Evolutionary conservation across 441 rosid genomes (phyloP).

Genomic region (Gossypium schwendimanii): DNA sequence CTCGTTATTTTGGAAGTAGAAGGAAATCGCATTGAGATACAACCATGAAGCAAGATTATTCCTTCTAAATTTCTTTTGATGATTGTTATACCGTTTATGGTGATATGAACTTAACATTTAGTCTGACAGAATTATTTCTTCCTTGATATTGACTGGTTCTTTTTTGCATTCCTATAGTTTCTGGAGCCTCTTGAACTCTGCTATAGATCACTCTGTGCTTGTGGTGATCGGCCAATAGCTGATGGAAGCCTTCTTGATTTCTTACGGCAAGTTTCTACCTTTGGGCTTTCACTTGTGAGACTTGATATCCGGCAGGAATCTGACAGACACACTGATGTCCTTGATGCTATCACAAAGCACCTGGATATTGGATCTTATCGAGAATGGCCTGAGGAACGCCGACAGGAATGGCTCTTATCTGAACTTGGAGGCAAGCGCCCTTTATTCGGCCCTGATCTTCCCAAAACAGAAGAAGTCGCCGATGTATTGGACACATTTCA

Average conservation of each 20-base stretch:
- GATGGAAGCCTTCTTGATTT: slow-evolving; percentile 64
- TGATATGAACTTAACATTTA: neutral
- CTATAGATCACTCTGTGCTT: slow-evolving; percentile 48
- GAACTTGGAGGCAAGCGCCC: slow-evolving; percentile 62
- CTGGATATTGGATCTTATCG: slow-evolving; percentile 49
- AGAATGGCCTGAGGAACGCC: slow-evolving; percentile 54
- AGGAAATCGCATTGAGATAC: neutral
- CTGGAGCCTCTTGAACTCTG: slow-evolving; percentile 68
- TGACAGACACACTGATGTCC: slow-evolving; percentile 52
- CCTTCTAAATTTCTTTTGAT: neutral
- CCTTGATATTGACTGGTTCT: slow-evolving; percentile 9
- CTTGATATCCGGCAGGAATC: slow-evolving; percentile 65
- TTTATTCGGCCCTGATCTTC: slow-evolving; percentile 53
- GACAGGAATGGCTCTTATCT: slow-evolving; percentile 56
- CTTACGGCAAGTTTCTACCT: slow-evolving; percentile 57
- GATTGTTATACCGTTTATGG: neutral
- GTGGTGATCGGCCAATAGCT: slow-evolving; percentile 54
- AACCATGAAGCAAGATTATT: neutral
- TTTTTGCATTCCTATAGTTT: slow-evolving; percentile 32
- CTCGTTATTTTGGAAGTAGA: neutral
- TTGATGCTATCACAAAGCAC: slow-evolving; percentile 52
- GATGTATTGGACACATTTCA: slow-evolving; percentile 57
- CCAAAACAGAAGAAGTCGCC: slow-evolving; percentile 47
- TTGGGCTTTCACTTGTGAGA: slow-evolving; percentile 52
- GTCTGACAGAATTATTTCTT: neutral